Evolutionary conservation across 371 early-diverging fungal genomes (phyloP), one percentile per base, ranked within the genome.

Genomic region (Zancudomyces culisetae): DNA sequence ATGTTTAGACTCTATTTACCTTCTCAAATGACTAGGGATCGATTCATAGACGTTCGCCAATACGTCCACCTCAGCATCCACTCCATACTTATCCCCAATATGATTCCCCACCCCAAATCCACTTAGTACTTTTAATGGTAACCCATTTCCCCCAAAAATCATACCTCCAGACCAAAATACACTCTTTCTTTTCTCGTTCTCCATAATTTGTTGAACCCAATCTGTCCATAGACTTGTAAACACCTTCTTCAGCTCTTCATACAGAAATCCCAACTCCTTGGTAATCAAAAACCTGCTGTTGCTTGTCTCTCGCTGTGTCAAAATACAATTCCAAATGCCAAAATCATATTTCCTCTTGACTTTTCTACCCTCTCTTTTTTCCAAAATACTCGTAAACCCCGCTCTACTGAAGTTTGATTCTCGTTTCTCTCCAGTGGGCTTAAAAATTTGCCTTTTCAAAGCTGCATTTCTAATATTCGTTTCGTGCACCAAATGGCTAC

Each of bases 11-110:
- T 15, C 26, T 8, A 6, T n/a, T 27, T 48, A 49, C 50, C 50
- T 49, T 30, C 26, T 27, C 22, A 49, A 28, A 20, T 49, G 50
- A 29, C 13, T 22, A 29, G 50, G 50, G 30, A 49, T 49, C 8
- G 12, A 13, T 27, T 49, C 50, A 35, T 49, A 49, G 8, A 13
- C 3, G 30, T 27, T 8, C 27, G 4, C 40, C 8, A 24, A 29
- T 49, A 3, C 15, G 18, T 49, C 50, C 3, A 29, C 30, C 4
- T 29, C 23, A 24, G 6, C 12, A 35, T 35, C 39, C 6, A 30
- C 10, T 4, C 40, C 50, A 30, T 29, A 49, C 22, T 49, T 21
- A 6, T 8, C n/a, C 6, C 30, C 30, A n/a, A 49, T 8, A 12
- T 27, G 10, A 19, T 49, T 23, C 28, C 50, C 50, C 8, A 49